These are phyloP conservation scores for Aspergillus pseudoterreus DNA, from an alignment of 2,329 filamentous ascomycete species.

Conservation along the genomic window DNA sequence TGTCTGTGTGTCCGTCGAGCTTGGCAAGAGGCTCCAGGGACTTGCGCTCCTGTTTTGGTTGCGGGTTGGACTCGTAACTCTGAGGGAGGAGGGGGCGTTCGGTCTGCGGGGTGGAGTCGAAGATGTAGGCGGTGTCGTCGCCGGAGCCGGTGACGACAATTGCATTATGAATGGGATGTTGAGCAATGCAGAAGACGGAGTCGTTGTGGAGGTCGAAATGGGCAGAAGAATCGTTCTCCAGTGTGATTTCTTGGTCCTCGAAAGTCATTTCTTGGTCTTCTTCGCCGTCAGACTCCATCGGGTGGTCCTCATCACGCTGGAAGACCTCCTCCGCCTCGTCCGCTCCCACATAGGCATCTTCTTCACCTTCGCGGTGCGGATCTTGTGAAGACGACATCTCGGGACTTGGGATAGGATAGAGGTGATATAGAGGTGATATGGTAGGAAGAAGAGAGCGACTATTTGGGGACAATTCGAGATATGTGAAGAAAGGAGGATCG, in stretches of 20 bases:
- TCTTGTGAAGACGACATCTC: constrained; percentile 36
- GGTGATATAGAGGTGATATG: background rate
- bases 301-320: constrained; percentile 62
- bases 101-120: constrained; percentile 65
- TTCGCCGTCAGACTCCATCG: constrained; percentile 72
- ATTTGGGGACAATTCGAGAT: background rate
- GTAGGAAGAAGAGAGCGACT: background rate
- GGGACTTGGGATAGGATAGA: background rate
- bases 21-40: constrained; percentile 64
- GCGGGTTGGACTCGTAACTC: constrained; percentile 67
- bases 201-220: constrained; percentile 90
- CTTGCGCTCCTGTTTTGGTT: constrained; percentile 55
- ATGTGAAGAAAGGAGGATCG: background rate
- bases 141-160: constrained; percentile 86
- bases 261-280: constrained; percentile 49
- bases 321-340: constrained; percentile 78
- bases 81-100: constrained; percentile 66
- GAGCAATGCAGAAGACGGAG: constrained; percentile 90
- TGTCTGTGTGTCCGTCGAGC: constrained; percentile 88
- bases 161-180: constrained; percentile 74
- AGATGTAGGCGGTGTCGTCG: constrained; percentile 81
- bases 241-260: constrained; percentile 62
- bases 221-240: constrained; percentile 88
- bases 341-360: constrained; percentile 69
- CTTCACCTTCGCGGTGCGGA: constrained; percentile 52